phyloP scores from a whole-genome alignment of 1,139 yeast genomes.

The Kodamaea sp. region DNA sequence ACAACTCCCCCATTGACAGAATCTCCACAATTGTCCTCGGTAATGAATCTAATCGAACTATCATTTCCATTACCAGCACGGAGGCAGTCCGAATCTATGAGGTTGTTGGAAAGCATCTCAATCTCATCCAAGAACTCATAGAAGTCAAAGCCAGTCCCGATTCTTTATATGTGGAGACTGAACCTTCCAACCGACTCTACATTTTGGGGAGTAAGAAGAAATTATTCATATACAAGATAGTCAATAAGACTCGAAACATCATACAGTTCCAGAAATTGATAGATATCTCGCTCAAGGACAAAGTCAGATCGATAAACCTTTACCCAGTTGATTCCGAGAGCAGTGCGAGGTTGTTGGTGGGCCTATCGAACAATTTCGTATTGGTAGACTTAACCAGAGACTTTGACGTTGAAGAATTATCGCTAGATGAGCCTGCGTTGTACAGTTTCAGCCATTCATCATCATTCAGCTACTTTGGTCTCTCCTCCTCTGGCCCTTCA shows the following conservation, averaged over 20 bases:
- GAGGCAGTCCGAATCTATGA: conserved; percentile 35
- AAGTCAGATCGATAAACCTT: conserved; percentile 23
- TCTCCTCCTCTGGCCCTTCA: conserved; percentile 20
- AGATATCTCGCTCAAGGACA: conserved; percentile 34
- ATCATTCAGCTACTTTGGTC: conserved; percentile 26
- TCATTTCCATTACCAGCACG: conserved; percentile 27
- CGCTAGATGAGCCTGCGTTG: conserved; percentile 15
- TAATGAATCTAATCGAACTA: conserved; percentile 23
- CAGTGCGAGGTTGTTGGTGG: conserved; percentile 24
- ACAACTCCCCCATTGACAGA: conserved; percentile 21
- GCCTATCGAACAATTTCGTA: conserved; percentile 28
- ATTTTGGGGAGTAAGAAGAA: conserved; percentile 36
- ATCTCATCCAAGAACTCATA: conserved; percentile 31
- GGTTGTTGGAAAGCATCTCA: conserved; percentile 37
- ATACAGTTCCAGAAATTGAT: conserved; percentile 27
- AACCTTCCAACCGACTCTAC: conserved; percentile 21
- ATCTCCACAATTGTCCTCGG: conserved; percentile 21
- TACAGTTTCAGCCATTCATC: conserved; percentile 18
- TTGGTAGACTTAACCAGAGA: conserved; percentile 26
- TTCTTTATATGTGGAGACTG: conserved; percentile 20
- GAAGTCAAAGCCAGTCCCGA: conserved; percentile 23
- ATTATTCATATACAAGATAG: conserved; percentile 28
- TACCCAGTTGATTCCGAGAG: conserved; percentile 5
- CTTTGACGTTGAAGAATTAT: conserved; percentile 17
- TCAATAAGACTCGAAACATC: conserved; percentile 33